These are phyloP conservation scores for Ogataea kodamae DNA, from an alignment of 805 yeast species.

Conservation along the genomic window DNA sequence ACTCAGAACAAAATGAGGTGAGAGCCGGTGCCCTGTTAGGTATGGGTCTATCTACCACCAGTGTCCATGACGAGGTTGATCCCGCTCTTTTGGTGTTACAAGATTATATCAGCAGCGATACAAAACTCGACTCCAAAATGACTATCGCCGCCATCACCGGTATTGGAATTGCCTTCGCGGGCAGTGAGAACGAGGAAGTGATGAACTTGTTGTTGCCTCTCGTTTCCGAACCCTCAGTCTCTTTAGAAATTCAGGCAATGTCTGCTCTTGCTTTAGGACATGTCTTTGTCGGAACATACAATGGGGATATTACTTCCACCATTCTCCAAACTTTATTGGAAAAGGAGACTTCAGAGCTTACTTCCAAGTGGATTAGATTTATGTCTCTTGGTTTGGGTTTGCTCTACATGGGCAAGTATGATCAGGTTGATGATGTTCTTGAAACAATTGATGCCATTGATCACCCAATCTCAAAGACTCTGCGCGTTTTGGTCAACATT, in stretches of 20 bases:
- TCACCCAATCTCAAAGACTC: conserved; percentile 86
- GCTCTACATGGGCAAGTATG: conserved; percentile 89
- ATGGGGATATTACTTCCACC: conserved; percentile 91
- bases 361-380: conserved; percentile 84
- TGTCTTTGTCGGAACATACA: conserved; percentile 91
- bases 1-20: conserved; percentile 79
- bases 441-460: conserved; percentile 94
- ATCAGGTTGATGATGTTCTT: conserved; percentile 88
- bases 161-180: conserved; percentile 91
- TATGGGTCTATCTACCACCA: conserved; percentile 86
- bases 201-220: conserved; percentile 74
- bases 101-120: conserved; percentile 51
- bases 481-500: conserved; percentile 84
- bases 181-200: conserved; percentile 84
- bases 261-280: conserved; percentile 94
- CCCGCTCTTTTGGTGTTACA: conserved; percentile 83
- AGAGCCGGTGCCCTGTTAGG: conserved; percentile 97
- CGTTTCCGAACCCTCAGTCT: conserved; percentile 68
- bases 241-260: conserved; percentile 76
- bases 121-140: conserved; percentile 57
- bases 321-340: conserved; percentile 88
- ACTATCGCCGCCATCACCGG: conserved; percentile 86
- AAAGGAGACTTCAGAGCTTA: conserved; percentile 71
- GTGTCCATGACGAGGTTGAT: conserved; percentile 94
- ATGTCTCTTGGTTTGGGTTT: conserved; percentile 90